Percentiles rank a stretch among this genome's conserved stretches.
Evolutionary conservation across 176 grass and related monocot species (phyloP).

Genomic region (Oryza longistaminata): DNA sequence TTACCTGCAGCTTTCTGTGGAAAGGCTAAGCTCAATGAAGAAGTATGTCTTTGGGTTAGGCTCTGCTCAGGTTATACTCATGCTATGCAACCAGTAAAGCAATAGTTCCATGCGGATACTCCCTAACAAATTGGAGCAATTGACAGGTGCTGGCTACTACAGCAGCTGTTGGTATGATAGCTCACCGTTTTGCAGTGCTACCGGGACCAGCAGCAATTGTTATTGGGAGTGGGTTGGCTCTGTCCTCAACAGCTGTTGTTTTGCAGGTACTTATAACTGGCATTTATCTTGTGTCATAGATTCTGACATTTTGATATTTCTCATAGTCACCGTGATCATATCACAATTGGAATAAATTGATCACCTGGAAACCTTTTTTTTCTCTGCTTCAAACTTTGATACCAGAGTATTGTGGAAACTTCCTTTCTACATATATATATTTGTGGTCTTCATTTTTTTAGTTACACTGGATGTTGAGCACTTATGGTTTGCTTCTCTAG

Average conservation of each 20-base stretch:
- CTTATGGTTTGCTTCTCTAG: conserved; percentile 37
- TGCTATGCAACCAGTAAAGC: conserved; percentile 32
- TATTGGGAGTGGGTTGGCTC: conserved; percentile 87
- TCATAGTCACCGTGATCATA: not conserved
- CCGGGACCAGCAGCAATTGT: conserved; percentile 91
- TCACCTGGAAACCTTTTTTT: not conserved
- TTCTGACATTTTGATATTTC: conserved; percentile 5
- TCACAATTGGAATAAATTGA: conserved; percentile 10
- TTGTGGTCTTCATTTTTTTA: not conserved
- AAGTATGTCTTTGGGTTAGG: conserved; percentile 99
- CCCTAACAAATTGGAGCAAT: conserved; percentile 33
- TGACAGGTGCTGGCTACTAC: conserved; percentile 83
- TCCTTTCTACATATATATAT: conserved; percentile 15
- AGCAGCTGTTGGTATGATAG: conserved; percentile 75
- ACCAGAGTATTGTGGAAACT: conserved; percentile 7
- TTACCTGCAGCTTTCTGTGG: conserved; percentile 81
- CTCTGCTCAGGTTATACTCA: conserved; percentile 77
- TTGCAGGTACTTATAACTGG: conserved; percentile 69
- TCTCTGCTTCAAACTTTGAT: not conserved
- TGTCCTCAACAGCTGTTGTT: conserved; percentile 97
- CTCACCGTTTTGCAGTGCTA: conserved; percentile 62
- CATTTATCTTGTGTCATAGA: conserved; percentile 16
- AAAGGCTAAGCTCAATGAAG: conserved; percentile 99
- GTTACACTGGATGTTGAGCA: conserved; percentile 21
- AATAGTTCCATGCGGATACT: conserved; percentile 21